A percentile compares a stretch with the other conserved stretches of the same genome.
Evolutionary conservation across 352 stramenopile species (phyloP).

Genomic region (Pythium dissimile): DNA sequence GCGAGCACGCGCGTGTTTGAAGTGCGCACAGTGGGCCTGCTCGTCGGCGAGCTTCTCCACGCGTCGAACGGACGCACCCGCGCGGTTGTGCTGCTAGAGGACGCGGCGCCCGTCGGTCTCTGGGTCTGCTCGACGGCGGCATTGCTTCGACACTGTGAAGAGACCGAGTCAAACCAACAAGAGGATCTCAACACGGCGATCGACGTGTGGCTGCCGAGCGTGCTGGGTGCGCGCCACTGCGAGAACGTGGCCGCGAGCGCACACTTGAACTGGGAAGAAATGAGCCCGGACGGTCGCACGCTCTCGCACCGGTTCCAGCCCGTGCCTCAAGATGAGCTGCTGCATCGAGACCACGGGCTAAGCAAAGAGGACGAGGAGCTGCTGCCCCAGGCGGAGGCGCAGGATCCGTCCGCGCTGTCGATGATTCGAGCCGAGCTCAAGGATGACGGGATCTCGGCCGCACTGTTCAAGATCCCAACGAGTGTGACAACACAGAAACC

Average conservation of each 20-base stretch:
- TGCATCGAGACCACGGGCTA: not conserved
- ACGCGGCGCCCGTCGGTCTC: constrained; percentile 1
- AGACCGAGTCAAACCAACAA: not conserved
- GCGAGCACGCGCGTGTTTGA: constrained; percentile 15
- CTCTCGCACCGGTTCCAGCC: constrained; percentile 2
- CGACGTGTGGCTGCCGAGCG: constrained; percentile 5
- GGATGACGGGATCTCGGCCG: constrained; percentile 12
- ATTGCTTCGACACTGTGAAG: constrained; percentile 2
- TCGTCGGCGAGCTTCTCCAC: constrained; percentile 17
- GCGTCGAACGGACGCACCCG: constrained; percentile 18
- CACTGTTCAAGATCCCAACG: constrained; percentile 13
- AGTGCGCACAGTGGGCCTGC: constrained; percentile 4
- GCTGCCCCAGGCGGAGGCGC: too few species aligned
- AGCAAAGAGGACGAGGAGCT: too few species aligned
- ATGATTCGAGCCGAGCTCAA: constrained; percentile 9
- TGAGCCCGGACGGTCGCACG: not conserved
- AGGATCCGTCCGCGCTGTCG: not conserved
- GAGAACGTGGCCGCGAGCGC: constrained; percentile 15
- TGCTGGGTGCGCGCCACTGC: constrained; percentile 15
- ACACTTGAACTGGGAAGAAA: constrained; percentile 22
- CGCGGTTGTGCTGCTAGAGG: constrained; percentile 12
- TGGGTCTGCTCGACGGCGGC: constrained; percentile 11
- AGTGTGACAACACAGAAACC: not conserved
- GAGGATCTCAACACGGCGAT: not conserved
- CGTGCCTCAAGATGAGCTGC: not conserved